phyloP scores from a whole-genome alignment of 331 rosid genomes.

The Saraca asoca region DNA sequence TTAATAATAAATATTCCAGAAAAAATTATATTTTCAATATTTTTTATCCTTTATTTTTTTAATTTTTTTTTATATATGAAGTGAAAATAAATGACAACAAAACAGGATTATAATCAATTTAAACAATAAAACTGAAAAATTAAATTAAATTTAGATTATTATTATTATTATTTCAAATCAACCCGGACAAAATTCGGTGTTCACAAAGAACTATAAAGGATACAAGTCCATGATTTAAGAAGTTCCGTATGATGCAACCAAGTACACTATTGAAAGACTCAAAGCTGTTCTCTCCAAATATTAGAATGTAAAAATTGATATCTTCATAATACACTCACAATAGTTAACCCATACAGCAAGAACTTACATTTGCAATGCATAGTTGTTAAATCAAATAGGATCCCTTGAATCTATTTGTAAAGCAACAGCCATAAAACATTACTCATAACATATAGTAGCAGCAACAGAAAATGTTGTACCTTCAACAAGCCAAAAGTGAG shows the following conservation, averaged over 20 bases:
- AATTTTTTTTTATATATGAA: too few species aligned
- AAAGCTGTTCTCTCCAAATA: not conserved
- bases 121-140: too few species aligned
- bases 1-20: too few species aligned
- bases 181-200: too few species aligned
- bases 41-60: too few species aligned
- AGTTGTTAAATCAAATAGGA: not conserved
- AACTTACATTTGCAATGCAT: not conserved
- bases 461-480: slow-evolving; percentile 23
- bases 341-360: not conserved
- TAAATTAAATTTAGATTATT: too few species aligned
- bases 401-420: not conserved
- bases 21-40: too few species aligned
- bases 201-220: too few species aligned
- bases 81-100: too few species aligned
- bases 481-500: not conserved
- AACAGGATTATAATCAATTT: too few species aligned
- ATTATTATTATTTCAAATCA: too few species aligned
- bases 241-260: not conserved
- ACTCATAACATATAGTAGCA: not conserved
- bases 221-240: not conserved
- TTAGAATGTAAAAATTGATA: slow-evolving; percentile 2
- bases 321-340: not conserved
- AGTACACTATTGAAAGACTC: not conserved
- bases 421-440: not conserved